Evolutionary conservation across 176 grass and related monocot species (phyloP), one percentile per base, ranked within the genome.

Genomic region (Olyra latifolia): DNA sequence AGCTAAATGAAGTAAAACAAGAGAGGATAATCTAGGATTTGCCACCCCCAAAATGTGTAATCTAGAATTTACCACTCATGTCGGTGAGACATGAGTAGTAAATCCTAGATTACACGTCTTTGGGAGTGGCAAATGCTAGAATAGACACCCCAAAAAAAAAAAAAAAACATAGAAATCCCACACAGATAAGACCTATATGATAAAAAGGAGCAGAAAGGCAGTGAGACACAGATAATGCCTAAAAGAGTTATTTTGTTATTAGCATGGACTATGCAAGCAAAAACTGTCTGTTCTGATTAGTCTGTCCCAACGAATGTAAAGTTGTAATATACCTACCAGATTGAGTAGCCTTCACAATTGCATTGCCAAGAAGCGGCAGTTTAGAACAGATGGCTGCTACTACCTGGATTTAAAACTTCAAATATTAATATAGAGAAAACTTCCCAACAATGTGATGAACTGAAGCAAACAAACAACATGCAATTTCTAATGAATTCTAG

Each of bases 341-440:
- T 85, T 83, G 83, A 82, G 91, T 87, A 80, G 91, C 88, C 75
- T 82, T 93, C 91, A 93, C 70, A 44, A 97, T 91, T 77, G 88
- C 91, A 83, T 46, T 91, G 70, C 88, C 72, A 44, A 97, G 80
- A 82, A 91, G 82, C 32, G 94, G 94, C 55, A 97, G 75, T 85
- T 97, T 97, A 42, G 86, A 97, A 65, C 88, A 89, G 83, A 97
- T 89, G 80, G 83, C 80, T 60, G 83, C 94, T 61, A 97, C 24
- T 38, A 91, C 83, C 94, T 97, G 73, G 10, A 85, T 60, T 74
- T 60, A 30, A 74, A 40, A 44, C 20, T 72, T 42, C 17, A 53
- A 83, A 29, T 75, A 89, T 73, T 75, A 75, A 74, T 11, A 9
- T 64, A 65, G 20, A 72, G 13, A 44, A 60, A 70, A 29, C 20